A percentile compares a stretch with the other conserved stretches of the same genome.
Evolutionary conservation across 192 early-diverging fungal species (phyloP).

Genomic region (Rhizoclosmatium globosum): DNA sequence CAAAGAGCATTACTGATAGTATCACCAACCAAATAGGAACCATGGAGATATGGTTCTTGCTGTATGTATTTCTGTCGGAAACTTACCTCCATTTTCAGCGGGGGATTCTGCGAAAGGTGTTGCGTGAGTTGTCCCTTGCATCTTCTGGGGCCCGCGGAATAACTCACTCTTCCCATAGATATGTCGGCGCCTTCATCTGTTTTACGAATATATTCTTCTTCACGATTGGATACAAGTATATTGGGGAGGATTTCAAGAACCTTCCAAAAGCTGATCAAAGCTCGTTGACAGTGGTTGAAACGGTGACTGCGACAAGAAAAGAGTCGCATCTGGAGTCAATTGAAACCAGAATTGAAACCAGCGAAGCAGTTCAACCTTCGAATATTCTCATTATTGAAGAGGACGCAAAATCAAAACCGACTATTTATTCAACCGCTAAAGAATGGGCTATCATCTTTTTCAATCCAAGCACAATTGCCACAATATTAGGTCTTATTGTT

Average conservation of each 20-base stretch:
- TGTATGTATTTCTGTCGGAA: conserved; percentile 33
- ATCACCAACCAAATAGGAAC: conserved; percentile 43
- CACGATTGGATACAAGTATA: conserved; percentile 34
- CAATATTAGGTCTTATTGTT: conserved; percentile 36
- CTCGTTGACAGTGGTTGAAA: neutral
- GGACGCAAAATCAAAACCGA: neutral
- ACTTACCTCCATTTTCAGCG: conserved; percentile 32
- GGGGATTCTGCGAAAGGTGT: conserved; percentile 44
- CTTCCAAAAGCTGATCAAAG: neutral
- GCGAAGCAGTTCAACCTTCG: neutral
- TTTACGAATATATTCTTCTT: conserved; percentile 44
- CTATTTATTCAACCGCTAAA: neutral
- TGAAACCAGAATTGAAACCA: too few relatives aligned
- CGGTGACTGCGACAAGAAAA: neutral
- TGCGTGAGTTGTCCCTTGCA: conserved; percentile 36
- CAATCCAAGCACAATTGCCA: conserved; percentile 4
- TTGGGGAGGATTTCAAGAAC: conserved; percentile 39
- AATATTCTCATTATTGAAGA: neutral
- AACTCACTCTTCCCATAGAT: conserved; percentile 18
- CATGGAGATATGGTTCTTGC: conserved; percentile 44
- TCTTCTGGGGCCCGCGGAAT: neutral
- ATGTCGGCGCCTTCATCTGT: conserved; percentile 43
- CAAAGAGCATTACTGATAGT: neutral
- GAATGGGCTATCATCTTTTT: neutral
- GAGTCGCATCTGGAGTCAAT: neutral